phyloP scores from a whole-genome alignment of 768 basidiomycete genomes.

The Boletales sp. region DNA sequence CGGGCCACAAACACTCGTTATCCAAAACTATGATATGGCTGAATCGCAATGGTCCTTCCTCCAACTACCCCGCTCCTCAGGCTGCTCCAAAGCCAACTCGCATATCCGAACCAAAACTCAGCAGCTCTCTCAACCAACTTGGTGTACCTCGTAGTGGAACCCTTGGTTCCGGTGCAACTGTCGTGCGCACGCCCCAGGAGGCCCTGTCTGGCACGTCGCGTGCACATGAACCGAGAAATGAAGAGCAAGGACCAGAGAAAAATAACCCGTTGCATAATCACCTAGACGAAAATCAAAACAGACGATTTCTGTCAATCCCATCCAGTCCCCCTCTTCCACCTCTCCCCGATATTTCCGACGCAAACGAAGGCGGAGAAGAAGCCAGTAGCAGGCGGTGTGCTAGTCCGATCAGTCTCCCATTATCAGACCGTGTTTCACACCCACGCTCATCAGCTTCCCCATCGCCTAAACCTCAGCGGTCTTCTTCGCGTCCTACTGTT shows the following conservation, averaged over 20 bases:
- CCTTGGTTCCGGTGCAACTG: constrained; percentile 68
- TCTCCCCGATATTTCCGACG: constrained; percentile 33
- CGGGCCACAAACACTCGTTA: constrained; percentile 34
- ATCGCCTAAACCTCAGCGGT: constrained; percentile 28
- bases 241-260: constrained; percentile 9
- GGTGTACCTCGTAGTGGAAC: constrained; percentile 38
- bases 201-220: constrained; percentile 45
- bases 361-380: not conserved
- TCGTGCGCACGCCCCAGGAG: constrained; percentile 79
- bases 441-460: constrained; percentile 33
- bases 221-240: constrained; percentile 5
- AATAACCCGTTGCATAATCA: constrained; percentile 8
- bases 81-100: constrained; percentile 38
- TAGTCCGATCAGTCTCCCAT: constrained; percentile 20
- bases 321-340: constrained; percentile 53
- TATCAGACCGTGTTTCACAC: constrained; percentile 24
- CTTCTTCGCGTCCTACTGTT: constrained; percentile 33
- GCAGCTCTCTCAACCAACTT: constrained; percentile 32
- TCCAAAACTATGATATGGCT: constrained; percentile 44
- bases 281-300: constrained; percentile 12
- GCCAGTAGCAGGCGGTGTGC: not conserved
- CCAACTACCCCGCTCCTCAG: constrained; percentile 21
- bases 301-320: constrained; percentile 29
- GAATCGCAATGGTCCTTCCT: constrained; percentile 35
- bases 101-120: constrained; percentile 42